Base-by-base conservation (phyloP, 2,329 filamentous ascomycete species). In the Fusarium albidum region DNA sequence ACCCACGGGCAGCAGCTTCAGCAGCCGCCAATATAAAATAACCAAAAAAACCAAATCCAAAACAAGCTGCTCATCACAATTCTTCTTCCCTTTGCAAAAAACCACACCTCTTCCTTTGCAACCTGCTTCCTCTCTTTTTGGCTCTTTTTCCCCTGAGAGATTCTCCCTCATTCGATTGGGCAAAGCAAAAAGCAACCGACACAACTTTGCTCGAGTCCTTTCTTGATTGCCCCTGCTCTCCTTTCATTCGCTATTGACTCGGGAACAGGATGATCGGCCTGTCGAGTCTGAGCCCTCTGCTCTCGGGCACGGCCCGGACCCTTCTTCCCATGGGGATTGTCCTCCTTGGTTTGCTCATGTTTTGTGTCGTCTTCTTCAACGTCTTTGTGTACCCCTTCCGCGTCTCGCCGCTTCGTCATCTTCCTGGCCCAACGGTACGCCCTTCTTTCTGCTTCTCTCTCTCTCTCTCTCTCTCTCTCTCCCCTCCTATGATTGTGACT, bases 391-490 rank as follows among this genome's bases (percentile, higher is more conserved):
- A 78, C 49, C 78, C 78, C 5, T 69, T 69, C 41, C 70, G 71
- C 48, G 50, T 77, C 38, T 81, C 78, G 0, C 74, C 77, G 0
- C 64, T 79, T n/a, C 71, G 77, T 12, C 65, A 76, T 42, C 58
- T 81, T 2, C 78, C 78, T 0, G 77, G 76, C 1, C 78, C 78
- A 13, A 74, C 71, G 63, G 77, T 78, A 58, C 9, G 59, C 21
- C 33, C n/a, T n/a, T n/a, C n/a, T n/a, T n/a, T n/a, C n/a, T n/a
- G n/a, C n/a, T n/a, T n/a, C n/a, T n/a, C n/a, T n/a, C n/a, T n/a
- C n/a, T n/a, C n/a, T n/a, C n/a, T n/a, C n/a, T n/a, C n/a, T n/a
- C n/a, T n/a, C n/a, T n/a, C n/a, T 10, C 15, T 9, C 12, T 40
- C 11, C 11, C 13, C 9, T 3, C 32, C 14, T 2, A n/a, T 9